phyloP scores from a whole-genome alignment of 352 stramenopile genomes.

The Pythium scleroteichum region DNA sequence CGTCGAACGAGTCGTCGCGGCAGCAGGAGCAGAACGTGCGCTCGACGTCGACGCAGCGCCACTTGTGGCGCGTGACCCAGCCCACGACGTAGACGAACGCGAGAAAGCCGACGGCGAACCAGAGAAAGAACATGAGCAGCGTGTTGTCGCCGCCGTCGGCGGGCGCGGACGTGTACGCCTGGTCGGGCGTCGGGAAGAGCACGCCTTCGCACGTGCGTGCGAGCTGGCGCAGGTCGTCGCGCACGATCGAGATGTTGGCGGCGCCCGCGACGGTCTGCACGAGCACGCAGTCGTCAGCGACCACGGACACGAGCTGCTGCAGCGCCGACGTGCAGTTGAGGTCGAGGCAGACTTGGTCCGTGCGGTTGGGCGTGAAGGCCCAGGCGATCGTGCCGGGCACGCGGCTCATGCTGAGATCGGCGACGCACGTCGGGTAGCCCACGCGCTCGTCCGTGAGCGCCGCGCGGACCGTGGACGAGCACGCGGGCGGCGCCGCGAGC shows the following conservation, averaged over 20 bases:
- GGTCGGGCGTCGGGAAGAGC: not conserved
- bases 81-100: not conserved
- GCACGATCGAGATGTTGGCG: not conserved
- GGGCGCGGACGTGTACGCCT: not conserved
- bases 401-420: not conserved
- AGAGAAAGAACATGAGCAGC: not conserved
- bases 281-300: not conserved
- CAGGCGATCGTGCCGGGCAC: not conserved
- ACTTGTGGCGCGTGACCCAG: not conserved
- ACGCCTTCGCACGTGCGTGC: not conserved
- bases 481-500: not conserved
- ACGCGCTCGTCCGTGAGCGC: not conserved
- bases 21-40: not conserved
- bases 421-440: not conserved
- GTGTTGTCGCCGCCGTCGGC: not conserved
- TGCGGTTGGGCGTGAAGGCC: not conserved
- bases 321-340: conserved; percentile 3
- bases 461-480: not conserved
- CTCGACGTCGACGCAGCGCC: not conserved
- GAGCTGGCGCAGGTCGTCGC: not conserved
- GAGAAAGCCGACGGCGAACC: not conserved
- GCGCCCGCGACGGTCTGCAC: not conserved
- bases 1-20: not conserved
- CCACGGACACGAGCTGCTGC: not conserved
- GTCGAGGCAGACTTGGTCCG: not conserved